Conservation (phyloP, 2,329 filamentous ascomycete genomes). For the Epichloe elymi region DNA sequence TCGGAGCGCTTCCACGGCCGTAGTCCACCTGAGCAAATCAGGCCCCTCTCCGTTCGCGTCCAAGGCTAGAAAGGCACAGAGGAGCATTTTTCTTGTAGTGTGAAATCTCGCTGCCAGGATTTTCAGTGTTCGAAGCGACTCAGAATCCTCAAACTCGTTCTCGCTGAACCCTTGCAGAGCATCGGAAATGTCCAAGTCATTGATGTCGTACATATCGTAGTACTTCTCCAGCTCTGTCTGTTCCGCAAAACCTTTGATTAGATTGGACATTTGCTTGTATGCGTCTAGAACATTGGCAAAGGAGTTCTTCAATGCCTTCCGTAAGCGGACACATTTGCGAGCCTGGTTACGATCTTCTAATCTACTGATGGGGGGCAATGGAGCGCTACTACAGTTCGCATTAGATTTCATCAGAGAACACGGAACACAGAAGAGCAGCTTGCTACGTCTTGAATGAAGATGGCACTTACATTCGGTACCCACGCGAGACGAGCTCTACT, state of each 20-base stretch:
- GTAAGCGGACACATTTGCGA: conserved; percentile 67
- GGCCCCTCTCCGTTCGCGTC: conserved; percentile 66
- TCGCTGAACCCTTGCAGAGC: conserved; percentile 53
- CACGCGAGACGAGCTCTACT: conserved; percentile 86
- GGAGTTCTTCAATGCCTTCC: conserved; percentile 58
- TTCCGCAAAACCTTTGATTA: conserved; percentile 61
- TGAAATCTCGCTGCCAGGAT: conserved; percentile 70
- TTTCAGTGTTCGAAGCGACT: conserved; percentile 70
- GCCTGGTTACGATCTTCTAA: conserved; percentile 73
- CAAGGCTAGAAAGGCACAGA: conserved; percentile 81
- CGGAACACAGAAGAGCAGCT: neutral
- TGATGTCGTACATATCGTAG: conserved; percentile 78
- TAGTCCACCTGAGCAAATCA: conserved; percentile 68
- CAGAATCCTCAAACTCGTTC: conserved; percentile 59
- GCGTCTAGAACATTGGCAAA: conserved; percentile 57
- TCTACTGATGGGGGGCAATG: conserved; percentile 81
- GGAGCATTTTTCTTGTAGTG: conserved; percentile 67
- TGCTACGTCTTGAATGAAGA: neutral
- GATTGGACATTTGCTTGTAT: conserved; percentile 56
- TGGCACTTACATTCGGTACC: conserved; percentile 64
- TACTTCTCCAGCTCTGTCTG: conserved; percentile 80
- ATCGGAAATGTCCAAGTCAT: conserved; percentile 57
- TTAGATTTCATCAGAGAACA: neutral
- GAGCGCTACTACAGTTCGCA: conserved; percentile 52
- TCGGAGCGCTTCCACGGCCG: conserved; percentile 62